phyloP scores from a whole-genome alignment of 305 asterid species.

The Petunia hybrid region DNA sequence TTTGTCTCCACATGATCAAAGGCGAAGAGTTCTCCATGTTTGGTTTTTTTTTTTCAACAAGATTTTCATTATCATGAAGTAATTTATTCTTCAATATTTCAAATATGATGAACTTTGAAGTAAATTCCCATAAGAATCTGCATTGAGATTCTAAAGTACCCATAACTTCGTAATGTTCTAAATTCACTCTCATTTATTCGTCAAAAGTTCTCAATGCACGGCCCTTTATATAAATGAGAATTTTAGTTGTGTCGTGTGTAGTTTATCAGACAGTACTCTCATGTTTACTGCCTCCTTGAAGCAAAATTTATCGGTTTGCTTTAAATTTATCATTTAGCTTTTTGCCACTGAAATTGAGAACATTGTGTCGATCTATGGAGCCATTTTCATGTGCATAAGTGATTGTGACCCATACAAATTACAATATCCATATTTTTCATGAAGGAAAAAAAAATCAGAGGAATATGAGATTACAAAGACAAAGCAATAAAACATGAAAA shows the following conservation, averaged over 20 bases:
- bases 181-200: slow-evolving; percentile 11
- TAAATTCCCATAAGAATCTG: no score
- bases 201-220: slow-evolving; percentile 18
- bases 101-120: no score
- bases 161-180: slow-evolving; percentile 1
- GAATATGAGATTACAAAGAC: no score
- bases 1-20: no score
- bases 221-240: slow-evolving; percentile 24
- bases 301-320: neutral
- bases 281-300: slow-evolving; percentile 7
- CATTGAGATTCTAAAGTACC: no score
- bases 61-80: no score
- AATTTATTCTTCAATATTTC: no score
- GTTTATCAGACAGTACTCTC: slow-evolving; percentile 22
- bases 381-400: neutral
- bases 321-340: neutral
- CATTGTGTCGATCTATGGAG: neutral
- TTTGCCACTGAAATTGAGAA: neutral
- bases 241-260: slow-evolving; percentile 27
- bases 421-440: neutral
- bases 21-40: no score
- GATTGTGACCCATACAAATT: neutral
- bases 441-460: no score
- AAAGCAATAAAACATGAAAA: no score
- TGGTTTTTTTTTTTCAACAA: no score